phyloP scores from a whole-genome alignment of 306 rosid genomes.

The Bauhinia variegata region DNA sequence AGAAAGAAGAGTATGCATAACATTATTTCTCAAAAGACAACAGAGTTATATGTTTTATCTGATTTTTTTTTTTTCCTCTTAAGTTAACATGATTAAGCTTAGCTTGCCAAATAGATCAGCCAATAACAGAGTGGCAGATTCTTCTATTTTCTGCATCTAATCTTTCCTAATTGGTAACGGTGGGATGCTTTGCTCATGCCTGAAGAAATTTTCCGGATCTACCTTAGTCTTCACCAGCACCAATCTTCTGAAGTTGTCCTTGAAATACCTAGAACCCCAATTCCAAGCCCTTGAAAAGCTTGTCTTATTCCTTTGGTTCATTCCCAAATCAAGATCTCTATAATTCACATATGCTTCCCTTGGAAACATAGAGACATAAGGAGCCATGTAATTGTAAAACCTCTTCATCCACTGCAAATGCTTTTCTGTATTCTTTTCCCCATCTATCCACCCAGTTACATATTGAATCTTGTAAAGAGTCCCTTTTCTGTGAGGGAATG shows the following conservation, averaged over 20 bases:
- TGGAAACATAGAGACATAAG: slow-evolving; percentile 48
- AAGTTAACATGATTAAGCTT: too few relatives aligned
- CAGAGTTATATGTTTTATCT: too few relatives aligned
- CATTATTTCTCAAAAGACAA: too few relatives aligned
- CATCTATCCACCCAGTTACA: slow-evolving; percentile 46
- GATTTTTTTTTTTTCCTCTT: too few relatives aligned
- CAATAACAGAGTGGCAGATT: too few relatives aligned
- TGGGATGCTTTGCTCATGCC: slow-evolving; percentile 62
- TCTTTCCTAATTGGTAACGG: slow-evolving; percentile 15
- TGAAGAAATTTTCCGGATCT: slow-evolving; percentile 56
- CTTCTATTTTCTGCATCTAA: slow-evolving; percentile 19
- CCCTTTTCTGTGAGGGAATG: slow-evolving; percentile 72
- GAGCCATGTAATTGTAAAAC: slow-evolving; percentile 39
- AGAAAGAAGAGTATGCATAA: too few relatives aligned
- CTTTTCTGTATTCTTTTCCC: slow-evolving; percentile 46
- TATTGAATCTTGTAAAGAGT: slow-evolving; percentile 49
- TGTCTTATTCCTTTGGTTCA: slow-evolving; percentile 38
- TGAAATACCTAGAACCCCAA: slow-evolving; percentile 51
- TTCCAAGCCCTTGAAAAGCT: slow-evolving; percentile 20
- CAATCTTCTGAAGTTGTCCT: slow-evolving; percentile 45
- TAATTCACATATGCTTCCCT: slow-evolving; percentile 57
- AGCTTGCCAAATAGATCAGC: too few relatives aligned
- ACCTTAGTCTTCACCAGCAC: slow-evolving; percentile 46
- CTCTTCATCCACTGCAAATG: slow-evolving; percentile 48
- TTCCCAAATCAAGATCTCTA: slow-evolving; percentile 56